Evolutionary conservation across 2,329 filamentous ascomycete genomes (phyloP), one percentile per base, ranked within the genome.

Genomic region (Fusarium mundagurra): DNA sequence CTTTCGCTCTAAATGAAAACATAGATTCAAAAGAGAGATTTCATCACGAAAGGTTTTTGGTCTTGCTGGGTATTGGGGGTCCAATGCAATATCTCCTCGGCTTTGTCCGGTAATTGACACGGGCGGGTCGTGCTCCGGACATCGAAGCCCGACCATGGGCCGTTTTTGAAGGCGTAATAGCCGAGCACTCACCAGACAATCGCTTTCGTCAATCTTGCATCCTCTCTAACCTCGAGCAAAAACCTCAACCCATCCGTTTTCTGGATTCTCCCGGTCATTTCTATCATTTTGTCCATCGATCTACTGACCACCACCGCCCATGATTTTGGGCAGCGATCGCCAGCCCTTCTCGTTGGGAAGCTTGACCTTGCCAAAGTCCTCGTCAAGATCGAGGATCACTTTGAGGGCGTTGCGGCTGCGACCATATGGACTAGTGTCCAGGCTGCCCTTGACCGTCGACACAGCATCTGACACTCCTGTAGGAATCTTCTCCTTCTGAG

Each of bases 321-420:
- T 87, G 69, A 85, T 80, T 59, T 81, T 82, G 27, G 88, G 88
- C 76, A 91, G 75, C 29, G 84, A 83, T 80, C 86, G 87, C 89
- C 88, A 90, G 39, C 84, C 82, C 77, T 86, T 82, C 72, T 86
- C 84, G 76, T 86, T 85, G 22, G 88, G 88, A 69, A 93, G 80
- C 83, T 89, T 91, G 69, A 93, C 85, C 76, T 91, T 90, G 71
- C 96, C 96, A 86, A 98, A 98, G 81, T 97, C 93, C 85, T 96
- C 92, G 81, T 98, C 96, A 70, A 98, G 86, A 83, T 98, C 96
- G 55, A 98, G 90, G 78, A 98, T 96, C 78, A 98, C 94, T 89
- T 98, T 98, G 77, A 98, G 88, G 17, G 96, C 96, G 82, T 98
- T 98, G 69, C 95, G 89, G 84, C 94, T 97, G 77, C 88, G 85